phyloP scores from a whole-genome alignment of 2,329 filamentous ascomycete genomes.

The Aspergillus costaricaensis region DNA sequence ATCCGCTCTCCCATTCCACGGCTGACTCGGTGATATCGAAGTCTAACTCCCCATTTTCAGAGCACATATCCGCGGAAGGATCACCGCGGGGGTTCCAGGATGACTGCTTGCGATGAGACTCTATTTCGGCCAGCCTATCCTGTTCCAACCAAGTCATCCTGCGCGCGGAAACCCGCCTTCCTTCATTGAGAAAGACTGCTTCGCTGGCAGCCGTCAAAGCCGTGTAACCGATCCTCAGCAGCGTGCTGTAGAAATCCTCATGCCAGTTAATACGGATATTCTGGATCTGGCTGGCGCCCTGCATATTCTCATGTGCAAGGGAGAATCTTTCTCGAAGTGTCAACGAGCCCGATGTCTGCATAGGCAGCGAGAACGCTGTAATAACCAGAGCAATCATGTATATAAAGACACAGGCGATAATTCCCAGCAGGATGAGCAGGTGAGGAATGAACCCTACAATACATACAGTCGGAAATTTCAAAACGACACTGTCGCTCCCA shows the following conservation, averaged over 20 bases:
- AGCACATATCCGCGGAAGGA: slow-evolving; percentile 23
- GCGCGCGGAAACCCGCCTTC: slow-evolving; percentile 70
- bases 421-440: slow-evolving; percentile 80
- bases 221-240: slow-evolving; percentile 83
- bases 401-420: slow-evolving; percentile 72
- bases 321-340: slow-evolving; percentile 62
- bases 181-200: slow-evolving; percentile 93
- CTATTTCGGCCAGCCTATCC: slow-evolving; percentile 76
- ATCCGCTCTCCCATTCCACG: slow-evolving; percentile 49
- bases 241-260: slow-evolving; percentile 93
- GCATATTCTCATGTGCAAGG: slow-evolving; percentile 82
- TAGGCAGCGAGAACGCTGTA: slow-evolving; percentile 68
- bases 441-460: slow-evolving; percentile 95
- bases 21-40: slow-evolving; percentile 39
- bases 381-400: slow-evolving; percentile 76
- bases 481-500: slow-evolving; percentile 59
- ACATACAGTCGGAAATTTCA: slow-evolving; percentile 90
- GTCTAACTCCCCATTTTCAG: slow-evolving; percentile 35
- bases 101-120: slow-evolving; percentile 46
- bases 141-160: slow-evolving; percentile 89
- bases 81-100: slow-evolving; percentile 19
- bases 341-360: slow-evolving; percentile 47
- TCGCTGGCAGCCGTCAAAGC: slow-evolving; percentile 92
- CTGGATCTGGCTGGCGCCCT: slow-evolving; percentile 83
- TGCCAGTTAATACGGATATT: slow-evolving; percentile 78